Conservation (phyloP, 768 basidiomycete species). For the Mrakia gelida region DNA sequence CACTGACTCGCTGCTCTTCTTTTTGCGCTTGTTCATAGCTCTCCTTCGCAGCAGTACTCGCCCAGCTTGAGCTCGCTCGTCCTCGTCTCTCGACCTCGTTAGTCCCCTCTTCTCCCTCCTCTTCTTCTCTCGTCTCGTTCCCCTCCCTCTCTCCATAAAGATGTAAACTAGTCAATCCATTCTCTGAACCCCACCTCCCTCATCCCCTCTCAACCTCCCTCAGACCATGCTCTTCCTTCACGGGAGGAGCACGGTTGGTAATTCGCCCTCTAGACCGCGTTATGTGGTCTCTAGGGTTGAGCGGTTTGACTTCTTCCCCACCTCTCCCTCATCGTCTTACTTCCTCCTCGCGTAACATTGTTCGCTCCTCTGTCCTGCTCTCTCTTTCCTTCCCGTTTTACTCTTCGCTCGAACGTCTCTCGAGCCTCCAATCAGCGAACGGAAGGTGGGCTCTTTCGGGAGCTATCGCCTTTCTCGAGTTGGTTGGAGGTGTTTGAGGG, state of each 20-base stretch:
- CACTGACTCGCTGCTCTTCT: not conserved
- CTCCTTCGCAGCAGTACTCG: not conserved
- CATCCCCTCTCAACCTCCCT: constrained; percentile 11
- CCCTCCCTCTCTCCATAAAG: not conserved
- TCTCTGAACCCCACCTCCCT: constrained; percentile 9
- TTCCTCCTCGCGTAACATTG: constrained; percentile 14
- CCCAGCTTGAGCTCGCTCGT: not conserved
- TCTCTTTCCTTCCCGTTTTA: not conserved
- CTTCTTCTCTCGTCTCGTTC: not conserved
- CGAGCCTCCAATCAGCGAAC: no score
- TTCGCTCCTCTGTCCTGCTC: not conserved
- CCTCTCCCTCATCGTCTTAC: constrained; percentile 11
- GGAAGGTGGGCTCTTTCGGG: not conserved
- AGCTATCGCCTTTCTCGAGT: constrained; percentile 17
- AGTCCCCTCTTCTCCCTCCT: not conserved
- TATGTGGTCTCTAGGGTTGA: constrained; percentile 14
- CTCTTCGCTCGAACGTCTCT: not conserved
- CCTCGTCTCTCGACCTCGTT: not conserved
- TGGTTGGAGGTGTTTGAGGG: no score
- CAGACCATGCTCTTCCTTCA: not conserved
- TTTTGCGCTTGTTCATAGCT: not conserved
- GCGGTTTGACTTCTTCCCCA: constrained; percentile 1
- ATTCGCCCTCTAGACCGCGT: constrained; percentile 13
- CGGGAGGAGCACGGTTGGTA: not conserved
- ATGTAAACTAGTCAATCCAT: constrained; percentile 23